A percentile compares a stretch with the other conserved stretches of the same genome.
These are phyloP conservation scores for Suillus subluteus DNA, from an alignment of 768 basidiomycete species.

Conservation along the genomic window DNA sequence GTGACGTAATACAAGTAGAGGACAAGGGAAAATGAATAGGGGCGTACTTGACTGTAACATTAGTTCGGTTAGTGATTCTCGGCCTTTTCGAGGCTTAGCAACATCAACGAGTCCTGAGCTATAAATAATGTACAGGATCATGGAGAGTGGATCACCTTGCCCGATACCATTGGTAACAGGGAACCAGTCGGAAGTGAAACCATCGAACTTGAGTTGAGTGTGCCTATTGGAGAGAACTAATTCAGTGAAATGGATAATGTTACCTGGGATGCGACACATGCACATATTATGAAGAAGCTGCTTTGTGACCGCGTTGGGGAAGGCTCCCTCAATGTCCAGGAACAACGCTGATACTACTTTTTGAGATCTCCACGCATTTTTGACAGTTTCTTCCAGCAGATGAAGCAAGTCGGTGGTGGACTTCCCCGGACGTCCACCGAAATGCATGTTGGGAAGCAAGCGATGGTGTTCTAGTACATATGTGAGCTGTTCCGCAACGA, in stretches of 20 bases:
- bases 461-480: constrained; percentile 32
- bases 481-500: constrained; percentile 27
- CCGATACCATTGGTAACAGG: constrained; percentile 22
- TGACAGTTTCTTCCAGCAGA: constrained; percentile 35
- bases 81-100: too few species aligned
- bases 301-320: constrained; percentile 39
- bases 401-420: constrained; percentile 35
- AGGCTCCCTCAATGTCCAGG: constrained; percentile 31
- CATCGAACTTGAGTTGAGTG: constrained; percentile 21
- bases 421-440: constrained; percentile 28
- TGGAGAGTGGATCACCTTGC: constrained; percentile 35
- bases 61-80: too few species aligned
- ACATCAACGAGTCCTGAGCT: too few species aligned
- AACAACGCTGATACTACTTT: constrained; percentile 37
- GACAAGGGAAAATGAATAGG: too few species aligned
- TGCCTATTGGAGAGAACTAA: constrained; percentile 12
- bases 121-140: too few species aligned
- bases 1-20: too few species aligned
- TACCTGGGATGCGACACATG: constrained; percentile 24
- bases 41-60: too few species aligned
- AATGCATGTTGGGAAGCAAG: constrained; percentile 40
- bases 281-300: constrained; percentile 36
- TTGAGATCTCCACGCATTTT: constrained; percentile 38
- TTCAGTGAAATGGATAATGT: constrained; percentile 10
- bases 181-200: constrained; percentile 12